Conservation (phyloP, 306 rosid genomes). For the Bauhinia variegata region DNA sequence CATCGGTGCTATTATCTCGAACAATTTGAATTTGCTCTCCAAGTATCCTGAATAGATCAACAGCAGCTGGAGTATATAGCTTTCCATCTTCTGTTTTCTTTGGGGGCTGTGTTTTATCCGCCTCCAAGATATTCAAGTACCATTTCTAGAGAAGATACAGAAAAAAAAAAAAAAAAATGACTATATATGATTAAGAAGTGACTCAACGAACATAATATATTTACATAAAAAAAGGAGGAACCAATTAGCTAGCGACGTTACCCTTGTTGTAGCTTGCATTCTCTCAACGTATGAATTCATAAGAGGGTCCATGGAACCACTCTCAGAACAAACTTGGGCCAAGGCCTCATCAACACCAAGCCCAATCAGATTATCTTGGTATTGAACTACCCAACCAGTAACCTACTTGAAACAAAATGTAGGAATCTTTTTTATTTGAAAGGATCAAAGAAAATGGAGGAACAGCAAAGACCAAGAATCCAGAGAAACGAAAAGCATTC, state of each 20-base stretch:
- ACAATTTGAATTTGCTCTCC: conserved; percentile 99
- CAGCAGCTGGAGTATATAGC: conserved; percentile 97
- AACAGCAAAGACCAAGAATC: background rate
- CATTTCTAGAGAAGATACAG: conserved; percentile 70
- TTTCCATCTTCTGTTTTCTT: conserved; percentile 97
- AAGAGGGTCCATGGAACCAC: conserved; percentile 99
- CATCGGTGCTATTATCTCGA: conserved; percentile 94
- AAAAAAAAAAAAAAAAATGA: conserved; percentile 32
- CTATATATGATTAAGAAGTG: background rate
- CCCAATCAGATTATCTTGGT: conserved; percentile 88
- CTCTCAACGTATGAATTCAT: conserved; percentile 96
- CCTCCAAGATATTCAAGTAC: conserved; percentile 97
- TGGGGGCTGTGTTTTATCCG: conserved; percentile 94
- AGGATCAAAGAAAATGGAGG: background rate
- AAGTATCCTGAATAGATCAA: conserved; percentile 94
- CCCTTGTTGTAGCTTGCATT: conserved; percentile 98
- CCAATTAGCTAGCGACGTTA: conserved; percentile 38
- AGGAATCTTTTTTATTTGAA: background rate
- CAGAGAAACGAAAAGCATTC: background rate
- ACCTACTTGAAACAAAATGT: conserved; percentile 56
- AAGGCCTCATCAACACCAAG: conserved; percentile 93
- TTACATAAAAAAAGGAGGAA: conserved; percentile 14
- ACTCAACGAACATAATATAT: conserved; percentile 31
- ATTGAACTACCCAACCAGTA: conserved; percentile 98
- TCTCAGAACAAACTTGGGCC: conserved; percentile 97